These are phyloP conservation scores for Irpex lacteus DNA, from an alignment of 1,284 basidiomycete genomes.

Conservation along the genomic window DNA sequence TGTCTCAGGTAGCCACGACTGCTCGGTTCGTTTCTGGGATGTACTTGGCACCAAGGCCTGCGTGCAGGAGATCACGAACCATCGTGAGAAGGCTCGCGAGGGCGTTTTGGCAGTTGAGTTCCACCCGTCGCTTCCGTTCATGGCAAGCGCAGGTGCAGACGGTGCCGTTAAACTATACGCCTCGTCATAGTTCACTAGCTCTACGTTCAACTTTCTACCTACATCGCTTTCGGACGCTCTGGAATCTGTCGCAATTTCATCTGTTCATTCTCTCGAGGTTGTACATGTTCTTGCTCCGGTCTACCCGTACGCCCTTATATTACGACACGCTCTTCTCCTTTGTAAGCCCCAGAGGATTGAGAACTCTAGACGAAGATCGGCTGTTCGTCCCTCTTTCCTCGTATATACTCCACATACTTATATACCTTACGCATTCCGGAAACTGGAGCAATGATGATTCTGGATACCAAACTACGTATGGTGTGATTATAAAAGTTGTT, in stretches of 20 bases:
- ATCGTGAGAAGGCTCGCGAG: constrained; percentile 86
- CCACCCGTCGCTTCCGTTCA: constrained; percentile 81
- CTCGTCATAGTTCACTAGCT: constrained; percentile 50
- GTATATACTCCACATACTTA: not conserved
- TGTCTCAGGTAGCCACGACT: constrained; percentile 91
- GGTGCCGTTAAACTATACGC: constrained; percentile 92
- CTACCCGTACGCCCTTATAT: not conserved
- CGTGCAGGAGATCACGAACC: constrained; percentile 86
- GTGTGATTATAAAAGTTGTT: not conserved
- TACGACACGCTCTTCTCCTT: constrained; percentile 4
- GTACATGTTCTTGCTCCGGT: not conserved
- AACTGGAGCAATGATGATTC: constrained; percentile 19
- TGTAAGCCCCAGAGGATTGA: constrained; percentile 10
- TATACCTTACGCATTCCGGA: constrained; percentile 27
- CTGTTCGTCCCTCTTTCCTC: constrained; percentile 8
- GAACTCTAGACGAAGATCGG: constrained; percentile 9
- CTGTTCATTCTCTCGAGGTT: not conserved
- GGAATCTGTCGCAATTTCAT: not conserved
- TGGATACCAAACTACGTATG: constrained; percentile 11
- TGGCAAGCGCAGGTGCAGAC: constrained; percentile 93
- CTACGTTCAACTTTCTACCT: constrained; percentile 9
- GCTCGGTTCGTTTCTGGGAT: constrained; percentile 95
- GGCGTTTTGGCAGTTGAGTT: constrained; percentile 89
- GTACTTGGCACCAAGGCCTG: constrained; percentile 78
- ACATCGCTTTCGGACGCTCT: constrained; percentile 12